These are phyloP conservation scores for Rhizopogon roseolus DNA, from an alignment of 768 basidiomycete genomes.

Conservation along the genomic window DNA sequence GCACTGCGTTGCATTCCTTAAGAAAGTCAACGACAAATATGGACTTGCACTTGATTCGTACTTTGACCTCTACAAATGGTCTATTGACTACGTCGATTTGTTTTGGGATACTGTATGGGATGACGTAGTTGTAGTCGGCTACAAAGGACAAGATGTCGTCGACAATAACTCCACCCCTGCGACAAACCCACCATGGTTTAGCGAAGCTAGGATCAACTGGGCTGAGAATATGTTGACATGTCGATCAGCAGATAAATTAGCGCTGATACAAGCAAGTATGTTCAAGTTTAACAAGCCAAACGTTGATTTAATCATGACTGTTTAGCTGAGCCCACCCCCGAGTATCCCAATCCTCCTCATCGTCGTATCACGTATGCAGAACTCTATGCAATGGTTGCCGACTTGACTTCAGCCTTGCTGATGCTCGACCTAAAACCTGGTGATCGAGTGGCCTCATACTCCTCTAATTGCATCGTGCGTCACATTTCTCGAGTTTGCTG, in stretches of 20 bases:
- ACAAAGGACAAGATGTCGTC: slow-evolving; percentile 58
- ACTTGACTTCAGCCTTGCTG: slow-evolving; percentile 54
- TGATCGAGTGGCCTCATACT: slow-evolving; percentile 73
- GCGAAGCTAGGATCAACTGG: slow-evolving; percentile 65
- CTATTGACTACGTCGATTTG: slow-evolving; percentile 46
- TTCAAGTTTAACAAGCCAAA: slow-evolving; percentile 14
- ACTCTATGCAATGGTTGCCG: slow-evolving; percentile 52
- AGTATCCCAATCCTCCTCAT: slow-evolving; percentile 37
- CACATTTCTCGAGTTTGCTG: slow-evolving; percentile 2
- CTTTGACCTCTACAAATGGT: slow-evolving; percentile 65
- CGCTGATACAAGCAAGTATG: slow-evolving; percentile 68
- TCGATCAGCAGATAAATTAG: slow-evolving; percentile 52
- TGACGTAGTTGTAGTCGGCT: slow-evolving; percentile 51
- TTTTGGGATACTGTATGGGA: slow-evolving; percentile 83
- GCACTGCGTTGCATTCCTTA: slow-evolving; percentile 45
- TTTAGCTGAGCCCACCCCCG: slow-evolving; percentile 59
- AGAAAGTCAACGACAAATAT: slow-evolving; percentile 44
- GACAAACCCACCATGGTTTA: slow-evolving; percentile 70
- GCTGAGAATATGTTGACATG: slow-evolving; percentile 74
- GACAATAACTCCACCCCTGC: slow-evolving; percentile 48
- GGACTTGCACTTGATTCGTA: slow-evolving; percentile 46
- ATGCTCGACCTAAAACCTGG: slow-evolving; percentile 51
- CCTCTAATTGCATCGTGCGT: slow-evolving; percentile 73
- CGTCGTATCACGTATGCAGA: slow-evolving; percentile 50
- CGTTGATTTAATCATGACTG: slow-evolving; percentile 7